phyloP scores from a whole-genome alignment of 2,329 filamentous ascomycete genomes.

The Remersonia thermophila region DNA sequence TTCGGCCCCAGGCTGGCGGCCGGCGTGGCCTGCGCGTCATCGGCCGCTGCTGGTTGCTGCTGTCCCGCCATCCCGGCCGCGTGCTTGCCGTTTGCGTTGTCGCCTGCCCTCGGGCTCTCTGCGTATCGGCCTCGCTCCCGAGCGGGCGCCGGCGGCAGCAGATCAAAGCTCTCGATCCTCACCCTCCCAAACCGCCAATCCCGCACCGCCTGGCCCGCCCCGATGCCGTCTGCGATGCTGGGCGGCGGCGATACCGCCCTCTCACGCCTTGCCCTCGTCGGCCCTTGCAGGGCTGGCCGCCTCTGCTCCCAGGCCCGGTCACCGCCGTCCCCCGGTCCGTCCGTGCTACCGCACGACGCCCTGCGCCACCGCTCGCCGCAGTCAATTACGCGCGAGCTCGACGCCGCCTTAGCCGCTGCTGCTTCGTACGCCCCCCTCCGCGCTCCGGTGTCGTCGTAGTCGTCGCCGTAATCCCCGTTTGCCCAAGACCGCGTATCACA shows the following conservation, averaged over 20 bases:
- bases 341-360: no score
- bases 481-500: no score
- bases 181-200: conserved; percentile 81
- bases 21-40: conserved; percentile 16
- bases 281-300: conserved; percentile 27
- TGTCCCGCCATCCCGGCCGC: conserved; percentile 10
- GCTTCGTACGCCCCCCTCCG: neutral
- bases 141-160: no score
- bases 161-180: conserved; percentile 69
- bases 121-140: no score
- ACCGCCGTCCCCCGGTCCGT: conserved; percentile 27
- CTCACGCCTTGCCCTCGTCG: no score
- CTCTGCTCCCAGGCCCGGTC: conserved; percentile 29
- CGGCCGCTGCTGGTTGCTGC: conserved; percentile 19
- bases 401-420: neutral
- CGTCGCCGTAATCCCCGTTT: no score
- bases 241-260: conserved; percentile 26
- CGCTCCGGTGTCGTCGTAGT: neutral
- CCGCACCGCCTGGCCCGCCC: conserved; percentile 35
- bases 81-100: no score
- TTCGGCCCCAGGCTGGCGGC: conserved; percentile 37
- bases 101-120: no score
- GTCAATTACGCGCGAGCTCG: conserved; percentile 31
- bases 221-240: conserved; percentile 30
- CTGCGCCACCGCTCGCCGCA: no score